Percentiles rank a stretch among this genome's conserved stretches.
Conservation (phyloP, 768 basidiomycete genomes). For the Myochromella boudieri region DNA sequence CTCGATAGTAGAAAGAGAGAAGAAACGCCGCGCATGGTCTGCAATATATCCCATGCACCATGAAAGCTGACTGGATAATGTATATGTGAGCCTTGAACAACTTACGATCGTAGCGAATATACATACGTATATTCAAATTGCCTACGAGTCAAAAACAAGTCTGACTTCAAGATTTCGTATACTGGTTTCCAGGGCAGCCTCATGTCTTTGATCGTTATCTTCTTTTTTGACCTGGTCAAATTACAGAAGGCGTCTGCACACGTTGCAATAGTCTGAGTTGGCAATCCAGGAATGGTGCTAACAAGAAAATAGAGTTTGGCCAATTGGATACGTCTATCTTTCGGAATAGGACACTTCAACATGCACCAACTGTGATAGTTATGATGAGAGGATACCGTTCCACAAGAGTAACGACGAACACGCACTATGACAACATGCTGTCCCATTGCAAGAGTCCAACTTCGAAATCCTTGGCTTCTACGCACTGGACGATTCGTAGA, state of each 20-base stretch:
- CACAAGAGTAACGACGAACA: constrained; percentile 18
- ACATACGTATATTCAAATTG: constrained; percentile 79
- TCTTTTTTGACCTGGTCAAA: constrained; percentile 68
- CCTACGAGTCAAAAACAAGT: constrained; percentile 74
- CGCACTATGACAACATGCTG: constrained; percentile 70
- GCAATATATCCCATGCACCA: constrained; percentile 78
- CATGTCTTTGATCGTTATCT: constrained; percentile 75
- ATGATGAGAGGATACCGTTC: constrained; percentile 9
- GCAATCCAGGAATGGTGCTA: constrained; percentile 74
- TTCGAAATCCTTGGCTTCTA: constrained; percentile 82
- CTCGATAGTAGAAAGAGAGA: constrained; percentile 82
- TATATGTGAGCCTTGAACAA: constrained; percentile 7
- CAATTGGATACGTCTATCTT: constrained; percentile 70
- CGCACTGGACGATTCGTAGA: constrained; percentile 65
- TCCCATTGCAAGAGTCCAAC: constrained; percentile 82
- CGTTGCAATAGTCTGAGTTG: constrained; percentile 63
- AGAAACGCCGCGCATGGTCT: constrained; percentile 73
- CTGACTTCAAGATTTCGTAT: constrained; percentile 65
- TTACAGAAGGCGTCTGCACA: constrained; percentile 62
- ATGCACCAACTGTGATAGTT: constrained; percentile 61
- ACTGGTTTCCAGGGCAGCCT: constrained; percentile 82
- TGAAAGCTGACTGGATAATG: constrained; percentile 56
- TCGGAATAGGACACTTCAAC: constrained; percentile 86
- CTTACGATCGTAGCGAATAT: background rate
- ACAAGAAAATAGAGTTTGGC: constrained; percentile 81